Conservation (phyloP, 192 early-diverging fungal species). For the Coemansia sp. region DNA sequence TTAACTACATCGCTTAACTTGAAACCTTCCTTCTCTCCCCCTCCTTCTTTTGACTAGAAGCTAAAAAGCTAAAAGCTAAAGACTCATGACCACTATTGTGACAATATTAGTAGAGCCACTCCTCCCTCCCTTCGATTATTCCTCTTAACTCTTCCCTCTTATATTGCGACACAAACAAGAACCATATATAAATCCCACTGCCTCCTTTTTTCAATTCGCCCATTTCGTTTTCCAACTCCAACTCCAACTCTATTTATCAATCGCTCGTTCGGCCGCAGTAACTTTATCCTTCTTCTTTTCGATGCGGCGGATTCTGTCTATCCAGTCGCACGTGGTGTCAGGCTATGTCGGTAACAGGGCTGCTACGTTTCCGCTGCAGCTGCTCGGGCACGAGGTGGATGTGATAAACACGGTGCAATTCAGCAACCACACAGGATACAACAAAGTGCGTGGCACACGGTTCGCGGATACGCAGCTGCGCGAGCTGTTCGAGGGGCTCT, state of each 20-base stretch:
- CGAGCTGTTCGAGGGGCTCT: conserved; percentile 70
- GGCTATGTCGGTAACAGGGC: conserved; percentile 83
- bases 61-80: too few species aligned
- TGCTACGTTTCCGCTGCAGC: conserved; percentile 88
- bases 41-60: not conserved
- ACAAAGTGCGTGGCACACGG: conserved; percentile 69
- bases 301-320: conserved; percentile 42
- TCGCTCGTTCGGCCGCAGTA: too few species aligned
- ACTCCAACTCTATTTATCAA: not conserved
- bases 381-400: conserved; percentile 89
- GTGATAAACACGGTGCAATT: conserved; percentile 92
- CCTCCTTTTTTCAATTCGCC: not conserved
- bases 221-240: not conserved
- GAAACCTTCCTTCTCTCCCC: not conserved
- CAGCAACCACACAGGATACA: conserved; percentile 92
- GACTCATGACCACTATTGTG: not conserved
- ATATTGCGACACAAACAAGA: not conserved
- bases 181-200: not conserved
- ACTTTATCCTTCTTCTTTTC: too few species aligned
- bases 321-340: conserved; percentile 67
- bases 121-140: not conserved
- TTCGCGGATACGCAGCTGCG: conserved; percentile 65
- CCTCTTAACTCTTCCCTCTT: not conserved
- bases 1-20: not conserved
- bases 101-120: not conserved